phyloP scores from a whole-genome alignment of 1,284 basidiomycete genomes.

The Hemileia vastatrix region DNA sequence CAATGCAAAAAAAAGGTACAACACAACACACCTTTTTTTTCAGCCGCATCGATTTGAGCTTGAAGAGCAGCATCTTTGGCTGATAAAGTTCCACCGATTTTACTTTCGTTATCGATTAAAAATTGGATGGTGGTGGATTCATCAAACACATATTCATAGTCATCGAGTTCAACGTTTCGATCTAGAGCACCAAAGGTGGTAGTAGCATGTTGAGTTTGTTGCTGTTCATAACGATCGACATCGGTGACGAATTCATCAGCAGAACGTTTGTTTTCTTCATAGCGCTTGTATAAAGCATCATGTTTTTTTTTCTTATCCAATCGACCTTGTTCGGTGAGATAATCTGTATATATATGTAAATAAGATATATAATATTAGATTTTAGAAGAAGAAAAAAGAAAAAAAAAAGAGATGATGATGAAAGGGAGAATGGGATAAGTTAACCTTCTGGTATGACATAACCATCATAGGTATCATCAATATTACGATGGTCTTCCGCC shows the following conservation, averaged over 20 bases:
- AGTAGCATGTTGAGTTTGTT: constrained; percentile 78
- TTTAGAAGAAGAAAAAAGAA: constrained; percentile 10
- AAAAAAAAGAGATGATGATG: background rate
- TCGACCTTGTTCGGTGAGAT: constrained; percentile 96
- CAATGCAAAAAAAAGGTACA: background rate
- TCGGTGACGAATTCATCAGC: constrained; percentile 88
- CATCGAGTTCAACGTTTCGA: constrained; percentile 66
- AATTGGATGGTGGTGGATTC: constrained; percentile 94
- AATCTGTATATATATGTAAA: too few relatives aligned
- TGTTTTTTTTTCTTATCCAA: constrained; percentile 95
- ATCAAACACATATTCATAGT: constrained; percentile 96
- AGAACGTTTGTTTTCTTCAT: constrained; percentile 69
- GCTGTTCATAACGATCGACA: constrained; percentile 77
- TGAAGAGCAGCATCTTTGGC: constrained; percentile 78
- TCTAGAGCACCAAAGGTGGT: constrained; percentile 83
- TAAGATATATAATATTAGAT: too few relatives aligned
- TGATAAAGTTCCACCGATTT: constrained; percentile 53
- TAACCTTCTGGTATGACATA: constrained; percentile 72
- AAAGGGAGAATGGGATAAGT: background rate
- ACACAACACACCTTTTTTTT: constrained; percentile 62
- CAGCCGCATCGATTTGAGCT: constrained; percentile 80
- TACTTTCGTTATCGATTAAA: constrained; percentile 57
- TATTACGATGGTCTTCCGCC: constrained; percentile 84
- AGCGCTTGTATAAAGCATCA: constrained; percentile 82
- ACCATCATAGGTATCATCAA: constrained; percentile 87